Conservation (phyloP, 2,329 filamentous ascomycete species). For the Penicillium vulpinum region DNA sequence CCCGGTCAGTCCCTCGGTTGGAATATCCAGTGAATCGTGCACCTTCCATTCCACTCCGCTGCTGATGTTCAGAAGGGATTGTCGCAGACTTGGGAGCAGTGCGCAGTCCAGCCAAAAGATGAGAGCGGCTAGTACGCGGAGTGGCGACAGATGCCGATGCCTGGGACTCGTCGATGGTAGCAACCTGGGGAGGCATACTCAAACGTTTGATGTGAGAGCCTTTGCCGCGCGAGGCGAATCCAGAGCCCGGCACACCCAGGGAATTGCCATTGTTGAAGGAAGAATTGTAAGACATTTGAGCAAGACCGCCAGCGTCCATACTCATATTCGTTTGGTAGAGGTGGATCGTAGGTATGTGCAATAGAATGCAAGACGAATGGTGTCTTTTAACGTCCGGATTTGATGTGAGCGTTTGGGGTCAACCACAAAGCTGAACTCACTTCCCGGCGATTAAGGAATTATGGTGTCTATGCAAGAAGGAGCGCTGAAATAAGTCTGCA, state of each 20-base stretch:
- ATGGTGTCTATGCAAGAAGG: conserved; percentile 24
- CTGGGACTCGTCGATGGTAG: conserved; percentile 63
- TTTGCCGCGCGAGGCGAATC: conserved; percentile 82
- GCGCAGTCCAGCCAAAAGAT: conserved; percentile 87
- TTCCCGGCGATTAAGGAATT: conserved; percentile 35
- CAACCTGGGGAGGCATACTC: conserved; percentile 72
- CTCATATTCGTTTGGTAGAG: conserved; percentile 35
- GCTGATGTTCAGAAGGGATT: conserved; percentile 65
- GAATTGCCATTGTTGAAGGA: conserved; percentile 64
- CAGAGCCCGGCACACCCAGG: conserved; percentile 73
- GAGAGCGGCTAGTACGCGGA: conserved; percentile 89
- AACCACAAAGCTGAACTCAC: conserved; percentile 28
- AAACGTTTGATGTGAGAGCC: conserved; percentile 88
- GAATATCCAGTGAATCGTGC: conserved; percentile 50
- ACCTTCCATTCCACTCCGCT: conserved; percentile 50
- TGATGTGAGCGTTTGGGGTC: conserved; percentile 26
- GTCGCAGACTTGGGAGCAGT: conserved; percentile 87
- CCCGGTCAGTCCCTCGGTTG: conserved; percentile 47
- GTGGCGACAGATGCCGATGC: conserved; percentile 71
- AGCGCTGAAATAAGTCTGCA: conserved; percentile 14
- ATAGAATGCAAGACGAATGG: conserved; percentile 12
- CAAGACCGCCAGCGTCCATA: conserved; percentile 96
- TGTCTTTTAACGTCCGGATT: conserved; percentile 15
- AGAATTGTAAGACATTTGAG: conserved; percentile 96
- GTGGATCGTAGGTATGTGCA: conserved; percentile 34